These are phyloP conservation scores for Torrubiella hemipterigena DNA, from an alignment of 2,329 filamentous ascomycete genomes.

Conservation along the genomic window DNA sequence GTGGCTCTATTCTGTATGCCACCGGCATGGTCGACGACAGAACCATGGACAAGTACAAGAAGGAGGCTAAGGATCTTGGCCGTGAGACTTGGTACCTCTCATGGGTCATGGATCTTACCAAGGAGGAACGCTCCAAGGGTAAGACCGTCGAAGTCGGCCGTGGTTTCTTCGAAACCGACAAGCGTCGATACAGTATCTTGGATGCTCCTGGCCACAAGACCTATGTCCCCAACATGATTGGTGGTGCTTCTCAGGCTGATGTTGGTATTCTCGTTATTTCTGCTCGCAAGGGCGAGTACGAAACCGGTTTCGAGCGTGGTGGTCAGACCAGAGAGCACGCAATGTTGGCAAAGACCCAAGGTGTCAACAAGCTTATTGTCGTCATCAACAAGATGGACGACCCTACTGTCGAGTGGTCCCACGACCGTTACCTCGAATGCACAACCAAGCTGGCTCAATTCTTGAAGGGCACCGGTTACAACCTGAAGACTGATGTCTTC, in stretches of 20 bases:
- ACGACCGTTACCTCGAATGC: conserved; percentile 88
- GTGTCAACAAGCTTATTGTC: conserved; percentile 91
- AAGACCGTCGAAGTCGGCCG: conserved; percentile 97
- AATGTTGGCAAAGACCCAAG: conserved; percentile 94
- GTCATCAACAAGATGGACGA: conserved; percentile 99
- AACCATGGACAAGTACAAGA: conserved; percentile 96
- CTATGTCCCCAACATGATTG: conserved; percentile 97
- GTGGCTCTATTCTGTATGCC: conserved; percentile 81
- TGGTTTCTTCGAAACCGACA: conserved; percentile 94
- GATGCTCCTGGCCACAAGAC: conserved; percentile 97
- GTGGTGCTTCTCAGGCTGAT: conserved; percentile 84
- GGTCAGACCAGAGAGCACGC: conserved; percentile 97
- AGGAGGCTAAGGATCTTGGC: conserved; percentile 88
- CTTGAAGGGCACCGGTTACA: conserved; percentile 87
- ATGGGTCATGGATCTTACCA: conserved; percentile 94
- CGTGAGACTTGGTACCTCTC: conserved; percentile 98
- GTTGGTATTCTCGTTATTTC: conserved; percentile 93
- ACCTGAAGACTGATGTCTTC: conserved; percentile 81
- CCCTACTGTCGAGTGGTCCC: conserved; percentile 87
- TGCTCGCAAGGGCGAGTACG: conserved; percentile 94
- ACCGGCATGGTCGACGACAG: conserved; percentile 99
- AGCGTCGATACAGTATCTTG: conserved; percentile 89
- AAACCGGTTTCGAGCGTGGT: conserved; percentile 93
- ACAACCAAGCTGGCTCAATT: conserved; percentile 78
- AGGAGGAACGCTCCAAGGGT: conserved; percentile 89